phyloP scores from a whole-genome alignment of 2,329 filamentous ascomycete species.

The Rhynchosporium graminicola region DNA sequence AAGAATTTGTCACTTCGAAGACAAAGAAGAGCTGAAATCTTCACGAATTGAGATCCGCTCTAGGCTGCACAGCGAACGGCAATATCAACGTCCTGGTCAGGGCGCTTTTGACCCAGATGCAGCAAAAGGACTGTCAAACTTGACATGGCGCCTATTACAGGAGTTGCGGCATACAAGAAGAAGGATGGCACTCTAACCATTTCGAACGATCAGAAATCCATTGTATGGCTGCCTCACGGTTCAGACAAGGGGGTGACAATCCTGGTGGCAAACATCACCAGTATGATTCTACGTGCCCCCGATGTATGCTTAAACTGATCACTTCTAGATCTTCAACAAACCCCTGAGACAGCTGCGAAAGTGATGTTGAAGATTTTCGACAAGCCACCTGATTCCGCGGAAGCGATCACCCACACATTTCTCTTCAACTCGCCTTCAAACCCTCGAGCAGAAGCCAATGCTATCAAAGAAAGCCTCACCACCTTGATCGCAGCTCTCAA shows the following conservation, averaged over 20 bases:
- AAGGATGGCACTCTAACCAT: constrained; percentile 85
- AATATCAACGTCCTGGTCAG: constrained; percentile 10
- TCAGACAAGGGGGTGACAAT: constrained; percentile 69
- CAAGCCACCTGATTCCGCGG: constrained; percentile 58
- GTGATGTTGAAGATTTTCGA: constrained; percentile 93
- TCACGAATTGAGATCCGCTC: background rate
- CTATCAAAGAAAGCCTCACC: constrained; percentile 79
- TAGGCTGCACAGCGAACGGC: constrained; percentile 2
- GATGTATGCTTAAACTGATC: constrained; percentile 1
- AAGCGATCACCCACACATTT: constrained; percentile 77
- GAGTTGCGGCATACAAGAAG: constrained; percentile 85
- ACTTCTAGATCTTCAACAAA: constrained; percentile 83
- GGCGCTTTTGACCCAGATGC: constrained; percentile 18
- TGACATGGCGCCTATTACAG: constrained; percentile 48
- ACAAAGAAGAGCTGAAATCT: background rate
- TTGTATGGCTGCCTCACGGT: constrained; percentile 77
- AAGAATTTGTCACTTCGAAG: too few relatives aligned
- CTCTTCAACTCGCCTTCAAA: constrained; percentile 78
- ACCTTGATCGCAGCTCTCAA: constrained; percentile 64
- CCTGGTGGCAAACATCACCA: constrained; percentile 75
- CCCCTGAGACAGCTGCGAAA: constrained; percentile 82
- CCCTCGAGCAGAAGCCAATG: constrained; percentile 81
- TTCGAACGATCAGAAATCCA: constrained; percentile 68
- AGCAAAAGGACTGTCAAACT: constrained; percentile 7
- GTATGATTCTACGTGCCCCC: constrained; percentile 51